Conservation (phyloP, 108 stramenopile genomes). For the Epithemia pelagica region DNA sequence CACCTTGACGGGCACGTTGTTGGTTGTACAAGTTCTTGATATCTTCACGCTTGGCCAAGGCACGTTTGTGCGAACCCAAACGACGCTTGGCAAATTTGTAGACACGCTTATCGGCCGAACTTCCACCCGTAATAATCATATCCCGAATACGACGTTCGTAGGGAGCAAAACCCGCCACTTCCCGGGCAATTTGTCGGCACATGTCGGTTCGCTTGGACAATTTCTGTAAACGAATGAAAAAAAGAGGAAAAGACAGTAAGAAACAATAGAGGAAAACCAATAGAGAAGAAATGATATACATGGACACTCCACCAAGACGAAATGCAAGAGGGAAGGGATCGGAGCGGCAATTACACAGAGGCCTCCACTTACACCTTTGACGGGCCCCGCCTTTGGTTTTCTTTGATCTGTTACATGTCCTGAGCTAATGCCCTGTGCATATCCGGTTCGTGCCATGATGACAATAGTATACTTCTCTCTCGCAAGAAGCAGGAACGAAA, state of each 20-base stretch:
- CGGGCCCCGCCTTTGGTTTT: slow-evolving; percentile 50
- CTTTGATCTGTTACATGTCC: slow-evolving; percentile 66
- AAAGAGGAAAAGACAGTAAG: not conserved
- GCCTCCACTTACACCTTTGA: slow-evolving; percentile 82
- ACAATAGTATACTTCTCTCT: not conserved
- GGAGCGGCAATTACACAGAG: no score
- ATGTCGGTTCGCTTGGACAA: slow-evolving; percentile 71
- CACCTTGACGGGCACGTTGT: slow-evolving; percentile 83
- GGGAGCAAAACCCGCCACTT: slow-evolving; percentile 95
- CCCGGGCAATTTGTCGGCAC: slow-evolving; percentile 90
- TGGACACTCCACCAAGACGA: no score
- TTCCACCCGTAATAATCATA: slow-evolving; percentile 99
- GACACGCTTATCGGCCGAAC: slow-evolving; percentile 95
- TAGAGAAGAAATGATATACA: not conserved
- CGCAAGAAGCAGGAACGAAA: not conserved
- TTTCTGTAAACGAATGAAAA: slow-evolving; percentile 43
- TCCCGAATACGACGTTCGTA: slow-evolving; percentile 99
- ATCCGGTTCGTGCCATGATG: slow-evolving; percentile 78
- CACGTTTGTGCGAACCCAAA: slow-evolving; percentile 98
- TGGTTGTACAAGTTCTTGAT: slow-evolving; percentile 90
- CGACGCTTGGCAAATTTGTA: slow-evolving; percentile 99
- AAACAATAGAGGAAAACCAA: no score
- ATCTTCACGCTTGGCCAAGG: slow-evolving; percentile 96
- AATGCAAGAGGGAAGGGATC: no score
- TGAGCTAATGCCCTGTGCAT: slow-evolving; percentile 74